phyloP scores from a whole-genome alignment of 768 basidiomycete species.

The Phallus indusiatus region DNA sequence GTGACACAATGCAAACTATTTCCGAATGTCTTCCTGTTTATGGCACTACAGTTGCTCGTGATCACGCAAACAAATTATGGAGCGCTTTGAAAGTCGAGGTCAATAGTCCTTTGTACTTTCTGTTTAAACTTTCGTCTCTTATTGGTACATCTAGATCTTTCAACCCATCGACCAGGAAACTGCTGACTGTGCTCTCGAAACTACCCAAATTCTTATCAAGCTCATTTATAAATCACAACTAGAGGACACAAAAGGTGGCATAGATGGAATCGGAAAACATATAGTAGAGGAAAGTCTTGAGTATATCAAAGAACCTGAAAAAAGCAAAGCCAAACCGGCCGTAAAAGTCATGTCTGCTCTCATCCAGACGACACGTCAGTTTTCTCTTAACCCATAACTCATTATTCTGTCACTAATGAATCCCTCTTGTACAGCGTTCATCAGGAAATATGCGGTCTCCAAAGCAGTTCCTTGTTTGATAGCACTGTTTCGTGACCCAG shows the following conservation, averaged over 20 bases:
- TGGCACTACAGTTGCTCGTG: constrained; percentile 51
- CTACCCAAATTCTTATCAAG: constrained; percentile 62
- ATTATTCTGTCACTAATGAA: neutral
- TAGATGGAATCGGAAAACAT: constrained; percentile 55
- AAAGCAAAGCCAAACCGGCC: constrained; percentile 82
- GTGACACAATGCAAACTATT: constrained; percentile 78
- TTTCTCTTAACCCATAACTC: neutral
- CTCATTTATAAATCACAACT: constrained; percentile 47
- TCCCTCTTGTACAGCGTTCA: constrained; percentile 39
- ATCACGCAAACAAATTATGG: constrained; percentile 75
- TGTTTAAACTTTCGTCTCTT: neutral
- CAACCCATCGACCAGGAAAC: constrained; percentile 78
- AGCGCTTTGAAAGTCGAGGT: constrained; percentile 88
- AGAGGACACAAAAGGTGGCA: constrained; percentile 27
- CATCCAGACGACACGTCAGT: constrained; percentile 70
- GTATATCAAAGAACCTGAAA: constrained; percentile 83
- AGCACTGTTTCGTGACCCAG: constrained; percentile 61
- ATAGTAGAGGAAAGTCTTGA: constrained; percentile 75
- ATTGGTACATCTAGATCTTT: constrained; percentile 54
- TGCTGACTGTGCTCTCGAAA: constrained; percentile 62
- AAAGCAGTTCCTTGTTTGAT: constrained; percentile 71
- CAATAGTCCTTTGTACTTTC: constrained; percentile 9
- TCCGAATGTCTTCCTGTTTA: constrained; percentile 75
- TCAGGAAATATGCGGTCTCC: constrained; percentile 56
- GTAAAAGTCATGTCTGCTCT: constrained; percentile 75